A percentile compares a stretch with the other conserved stretches of the same genome.
phyloP scores from a whole-genome alignment of 345 rosid species.

The Moricandia arvensis region DNA sequence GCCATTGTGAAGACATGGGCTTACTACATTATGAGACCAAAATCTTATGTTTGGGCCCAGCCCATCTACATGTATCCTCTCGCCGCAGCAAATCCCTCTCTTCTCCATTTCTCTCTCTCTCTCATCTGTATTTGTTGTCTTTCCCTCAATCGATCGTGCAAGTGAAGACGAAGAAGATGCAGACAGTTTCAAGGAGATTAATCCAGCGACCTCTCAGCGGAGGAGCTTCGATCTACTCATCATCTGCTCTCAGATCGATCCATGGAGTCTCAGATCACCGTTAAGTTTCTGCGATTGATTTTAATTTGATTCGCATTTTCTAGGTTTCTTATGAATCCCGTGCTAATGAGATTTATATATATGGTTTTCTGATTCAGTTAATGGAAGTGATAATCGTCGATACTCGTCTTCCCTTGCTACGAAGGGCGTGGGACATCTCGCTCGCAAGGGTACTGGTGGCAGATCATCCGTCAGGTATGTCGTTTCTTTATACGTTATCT shows the following conservation, averaged over 20 bases:
- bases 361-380: constrained; percentile 38
- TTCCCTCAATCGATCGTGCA: constrained; percentile 8
- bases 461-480: constrained; percentile 93
- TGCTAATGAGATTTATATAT: neutral
- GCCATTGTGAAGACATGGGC: too few relatives aligned
- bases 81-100: neutral
- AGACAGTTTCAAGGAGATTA: constrained; percentile 63
- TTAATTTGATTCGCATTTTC: neutral
- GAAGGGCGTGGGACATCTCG: constrained; percentile 73
- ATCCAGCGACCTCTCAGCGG: constrained; percentile 52
- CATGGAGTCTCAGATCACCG: constrained; percentile 57
- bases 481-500: neutral
- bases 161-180: constrained; percentile 51
- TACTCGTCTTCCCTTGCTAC: constrained; percentile 64
- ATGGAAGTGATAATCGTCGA: constrained; percentile 61
- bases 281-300: constrained; percentile 33
- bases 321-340: constrained; percentile 6
- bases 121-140: constrained; percentile 24
- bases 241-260: constrained; percentile 49
- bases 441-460: constrained; percentile 99
- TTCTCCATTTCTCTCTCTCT: neutral
- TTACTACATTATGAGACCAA: neutral
- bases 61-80: constrained; percentile 1
- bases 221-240: constrained; percentile 39
- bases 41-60: neutral